Evolutionary conservation across 2,329 filamentous ascomycete species (phyloP).

Genomic region (Penicillium sp.): DNA sequence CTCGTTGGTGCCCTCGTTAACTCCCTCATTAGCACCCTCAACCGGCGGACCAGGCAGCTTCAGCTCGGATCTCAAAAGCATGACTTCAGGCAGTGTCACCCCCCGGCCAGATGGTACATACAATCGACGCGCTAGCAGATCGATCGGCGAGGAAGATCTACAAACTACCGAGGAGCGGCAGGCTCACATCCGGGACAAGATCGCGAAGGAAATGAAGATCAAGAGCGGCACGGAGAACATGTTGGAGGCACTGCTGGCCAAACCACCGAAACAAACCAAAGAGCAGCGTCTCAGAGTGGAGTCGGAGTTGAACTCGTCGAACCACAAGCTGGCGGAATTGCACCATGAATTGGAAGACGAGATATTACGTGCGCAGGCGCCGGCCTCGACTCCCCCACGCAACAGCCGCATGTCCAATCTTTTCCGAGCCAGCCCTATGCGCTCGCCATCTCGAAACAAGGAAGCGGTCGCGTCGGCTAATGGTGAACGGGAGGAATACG

Average conservation of each 20-base stretch:
- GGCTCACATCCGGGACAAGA: slow-evolving; percentile 70
- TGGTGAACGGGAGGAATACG: slow-evolving; percentile 49
- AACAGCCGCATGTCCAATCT: slow-evolving; percentile 55
- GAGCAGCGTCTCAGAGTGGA: slow-evolving; percentile 76
- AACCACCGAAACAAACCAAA: slow-evolving; percentile 93
- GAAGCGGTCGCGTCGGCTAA: slow-evolving; percentile 32
- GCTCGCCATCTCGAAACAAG: slow-evolving; percentile 47
- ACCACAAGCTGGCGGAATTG: slow-evolving; percentile 62
- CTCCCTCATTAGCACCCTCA: slow-evolving; percentile 59
- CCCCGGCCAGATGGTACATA: slow-evolving; percentile 56
- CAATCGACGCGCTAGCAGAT: slow-evolving; percentile 44
- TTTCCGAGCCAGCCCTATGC: slow-evolving; percentile 54
- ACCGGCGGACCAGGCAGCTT: slow-evolving; percentile 76
- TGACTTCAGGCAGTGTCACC: slow-evolving; percentile 60
- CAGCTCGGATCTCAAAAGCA: slow-evolving; percentile 76
- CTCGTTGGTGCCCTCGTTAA: slow-evolving; percentile 40
- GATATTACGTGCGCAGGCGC: slow-evolving; percentile 55
- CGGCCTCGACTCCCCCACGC: slow-evolving; percentile 47
- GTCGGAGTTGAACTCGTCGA: slow-evolving; percentile 85
- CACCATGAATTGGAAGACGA: slow-evolving; percentile 58
- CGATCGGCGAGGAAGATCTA: slow-evolving; percentile 59
- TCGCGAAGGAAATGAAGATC: slow-evolving; percentile 96
- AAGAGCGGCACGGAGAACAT: slow-evolving; percentile 97
- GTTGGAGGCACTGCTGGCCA: slow-evolving; percentile 87
- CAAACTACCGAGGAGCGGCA: slow-evolving; percentile 68